phyloP scores from a whole-genome alignment of 2,329 filamentous ascomycete species.

The Drechslerella dactyloides region DNA sequence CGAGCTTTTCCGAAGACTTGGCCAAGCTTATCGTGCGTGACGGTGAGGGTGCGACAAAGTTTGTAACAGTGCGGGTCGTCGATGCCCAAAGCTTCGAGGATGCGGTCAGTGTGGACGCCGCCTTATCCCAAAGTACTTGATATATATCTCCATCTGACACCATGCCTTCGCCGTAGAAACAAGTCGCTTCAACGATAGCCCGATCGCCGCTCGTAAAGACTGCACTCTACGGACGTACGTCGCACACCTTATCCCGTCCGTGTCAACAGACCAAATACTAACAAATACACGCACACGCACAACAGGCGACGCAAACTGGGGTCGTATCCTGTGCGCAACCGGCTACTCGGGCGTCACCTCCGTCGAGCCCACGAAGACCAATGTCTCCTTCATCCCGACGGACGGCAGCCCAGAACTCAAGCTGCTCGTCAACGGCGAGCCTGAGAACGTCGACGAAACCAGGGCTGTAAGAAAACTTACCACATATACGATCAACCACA shows the following conservation, averaged over 20 bases:
- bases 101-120: conserved; percentile 30
- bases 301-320: conserved; percentile 94
- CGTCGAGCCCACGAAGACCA: conserved; percentile 73
- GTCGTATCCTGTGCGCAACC: conserved; percentile 90
- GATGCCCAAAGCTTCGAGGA: conserved; percentile 55
- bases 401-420: conserved; percentile 79
- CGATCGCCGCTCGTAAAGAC: conserved; percentile 95
- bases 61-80: conserved; percentile 79
- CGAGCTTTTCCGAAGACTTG: conserved; percentile 78
- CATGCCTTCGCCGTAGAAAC: conserved; percentile 36
- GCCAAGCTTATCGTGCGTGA: conserved; percentile 94
- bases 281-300: background rate
- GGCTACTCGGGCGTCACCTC: conserved; percentile 76
- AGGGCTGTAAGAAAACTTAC: conserved; percentile 68
- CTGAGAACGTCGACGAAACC: conserved; percentile 76
- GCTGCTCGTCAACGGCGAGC: conserved; percentile 78
- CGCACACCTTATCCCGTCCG: background rate
- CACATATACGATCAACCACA: no score
- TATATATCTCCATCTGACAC: background rate
- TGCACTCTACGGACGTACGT: conserved; percentile 75
- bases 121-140: background rate
- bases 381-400: conserved; percentile 76
- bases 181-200: conserved; percentile 86
- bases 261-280: background rate
- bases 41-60: conserved; percentile 97